Conservation (phyloP, 192 early-diverging fungal species). For the Coemansia sp. region DNA sequence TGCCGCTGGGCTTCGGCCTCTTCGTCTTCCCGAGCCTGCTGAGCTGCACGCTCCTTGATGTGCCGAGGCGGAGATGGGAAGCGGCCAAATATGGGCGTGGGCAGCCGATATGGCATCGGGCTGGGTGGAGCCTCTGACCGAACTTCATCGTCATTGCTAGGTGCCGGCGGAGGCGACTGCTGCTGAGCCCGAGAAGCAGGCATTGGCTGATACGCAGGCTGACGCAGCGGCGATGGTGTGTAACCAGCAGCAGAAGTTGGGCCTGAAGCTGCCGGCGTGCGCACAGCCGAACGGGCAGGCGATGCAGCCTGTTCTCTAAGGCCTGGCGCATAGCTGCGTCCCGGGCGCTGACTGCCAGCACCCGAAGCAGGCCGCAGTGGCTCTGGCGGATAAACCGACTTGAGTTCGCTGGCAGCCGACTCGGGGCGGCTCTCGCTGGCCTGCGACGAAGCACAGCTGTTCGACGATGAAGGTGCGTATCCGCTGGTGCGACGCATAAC, state of each 20-base stretch:
- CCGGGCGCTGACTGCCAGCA: slow-evolving; percentile 12
- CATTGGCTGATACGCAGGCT: slow-evolving; percentile 35
- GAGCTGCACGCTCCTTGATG: slow-evolving; percentile 49
- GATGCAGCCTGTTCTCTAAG: slow-evolving; percentile 17
- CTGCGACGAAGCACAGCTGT: slow-evolving; percentile 33
- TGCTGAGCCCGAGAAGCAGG: slow-evolving; percentile 13
- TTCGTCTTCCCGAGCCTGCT: slow-evolving; percentile 14
- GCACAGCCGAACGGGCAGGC: slow-evolving; percentile 21
- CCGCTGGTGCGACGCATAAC: slow-evolving; percentile 52
- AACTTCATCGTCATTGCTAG: slow-evolving; percentile 15
- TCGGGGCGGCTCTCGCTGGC: slow-evolving; percentile 22
- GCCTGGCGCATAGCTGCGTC: slow-evolving; percentile 4
- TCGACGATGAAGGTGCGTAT: slow-evolving; percentile 35
- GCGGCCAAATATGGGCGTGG: slow-evolving; percentile 51
- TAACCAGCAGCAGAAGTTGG: slow-evolving; percentile 12
- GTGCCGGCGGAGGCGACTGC: slow-evolving; percentile 4
- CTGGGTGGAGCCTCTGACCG: slow-evolving; percentile 21
- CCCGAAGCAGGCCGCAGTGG: slow-evolving; percentile 14
- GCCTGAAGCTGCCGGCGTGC: slow-evolving; percentile 13
- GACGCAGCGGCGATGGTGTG: slow-evolving; percentile 35
- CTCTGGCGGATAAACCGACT: slow-evolving; percentile 33
- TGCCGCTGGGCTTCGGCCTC: slow-evolving; percentile 3
- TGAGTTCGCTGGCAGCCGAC: slow-evolving; percentile 34
- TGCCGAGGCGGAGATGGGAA: slow-evolving; percentile 53
- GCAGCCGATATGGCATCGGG: slow-evolving; percentile 35